These are phyloP conservation scores for Rhizoclosmatium sp. DNA, from an alignment of 192 early-diverging fungal genomes.

Conservation along the genomic window DNA sequence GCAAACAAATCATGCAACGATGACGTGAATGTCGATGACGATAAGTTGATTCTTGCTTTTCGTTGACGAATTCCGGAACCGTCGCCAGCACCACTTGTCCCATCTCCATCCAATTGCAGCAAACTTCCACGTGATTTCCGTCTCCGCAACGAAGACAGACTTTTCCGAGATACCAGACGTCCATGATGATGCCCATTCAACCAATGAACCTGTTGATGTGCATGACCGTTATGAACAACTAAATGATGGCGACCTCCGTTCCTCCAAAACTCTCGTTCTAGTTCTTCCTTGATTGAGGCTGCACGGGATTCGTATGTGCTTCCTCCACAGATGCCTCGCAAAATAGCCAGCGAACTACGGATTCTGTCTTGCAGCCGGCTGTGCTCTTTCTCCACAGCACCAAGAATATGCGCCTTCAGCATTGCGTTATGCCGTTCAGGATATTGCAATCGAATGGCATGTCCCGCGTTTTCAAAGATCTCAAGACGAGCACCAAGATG, in stretches of 20 bases:
- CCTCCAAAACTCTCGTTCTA: conserved; percentile 28
- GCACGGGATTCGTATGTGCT: conserved; percentile 10
- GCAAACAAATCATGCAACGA: conserved; percentile 38
- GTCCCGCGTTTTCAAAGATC: conserved; percentile 49
- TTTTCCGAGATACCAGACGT: background rate
- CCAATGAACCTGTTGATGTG: background rate
- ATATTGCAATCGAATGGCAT: conserved; percentile 43
- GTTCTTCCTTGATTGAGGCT: conserved; percentile 4
- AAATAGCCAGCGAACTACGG: conserved; percentile 1
- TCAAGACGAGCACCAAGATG: conserved; percentile 39
- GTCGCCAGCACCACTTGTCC: background rate
- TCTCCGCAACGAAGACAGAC: conserved; percentile 23
- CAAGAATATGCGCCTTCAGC: conserved; percentile 35
- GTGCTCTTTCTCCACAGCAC: conserved; percentile 24
- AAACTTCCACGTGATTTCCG: conserved; percentile 12
- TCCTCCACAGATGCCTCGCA: conserved; percentile 20
- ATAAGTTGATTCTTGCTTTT: conserved; percentile 21
- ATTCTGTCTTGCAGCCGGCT: conserved; percentile 15
- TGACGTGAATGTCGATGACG: background rate
- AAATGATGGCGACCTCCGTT: conserved; percentile 35
- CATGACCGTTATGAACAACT: conserved; percentile 3
- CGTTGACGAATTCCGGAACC: background rate
- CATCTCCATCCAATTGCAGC: background rate
- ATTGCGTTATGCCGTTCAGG: conserved; percentile 39
- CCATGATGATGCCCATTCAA: background rate